Percentiles rank a stretch among this genome's conserved stretches.
Conservation (phyloP, 208 protist species). For the Wallacemonas sp. region DNA sequence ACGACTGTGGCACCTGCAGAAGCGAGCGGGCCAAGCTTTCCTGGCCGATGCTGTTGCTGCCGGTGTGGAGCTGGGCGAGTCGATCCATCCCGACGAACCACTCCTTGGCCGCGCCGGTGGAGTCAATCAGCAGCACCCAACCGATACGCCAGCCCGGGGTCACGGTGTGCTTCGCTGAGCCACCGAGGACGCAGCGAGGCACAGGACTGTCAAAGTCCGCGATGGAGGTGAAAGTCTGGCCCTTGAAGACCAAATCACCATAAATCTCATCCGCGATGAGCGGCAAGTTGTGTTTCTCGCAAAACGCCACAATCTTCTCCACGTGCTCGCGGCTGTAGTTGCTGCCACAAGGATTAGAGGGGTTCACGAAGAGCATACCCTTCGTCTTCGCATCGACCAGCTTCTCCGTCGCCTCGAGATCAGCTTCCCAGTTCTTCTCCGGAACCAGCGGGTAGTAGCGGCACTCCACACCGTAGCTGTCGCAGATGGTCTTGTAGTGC, state of each 20-base stretch:
- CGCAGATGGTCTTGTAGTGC: slow-evolving; percentile 80
- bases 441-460: slow-evolving; percentile 63
- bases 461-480: slow-evolving; percentile 48
- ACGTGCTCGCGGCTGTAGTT: slow-evolving; percentile 72
- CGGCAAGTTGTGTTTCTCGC: slow-evolving; percentile 67
- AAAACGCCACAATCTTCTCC: slow-evolving; percentile 44
- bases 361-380: slow-evolving; percentile 89
- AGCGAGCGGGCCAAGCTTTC: slow-evolving; percentile 56
- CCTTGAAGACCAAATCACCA: slow-evolving; percentile 78
- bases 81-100: slow-evolving; percentile 29
- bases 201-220: slow-evolving; percentile 55
- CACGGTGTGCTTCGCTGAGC: slow-evolving; percentile 83
- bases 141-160: slow-evolving; percentile 89
- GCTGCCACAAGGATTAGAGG: slow-evolving; percentile 91
- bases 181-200: slow-evolving; percentile 65
- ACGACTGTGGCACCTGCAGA: slow-evolving; percentile 37
- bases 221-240: slow-evolving; percentile 46
- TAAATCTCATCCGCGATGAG: slow-evolving; percentile 93
- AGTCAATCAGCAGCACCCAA: slow-evolving; percentile 71
- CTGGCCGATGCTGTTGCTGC: slow-evolving; percentile 81
- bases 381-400: slow-evolving; percentile 74
- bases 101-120: slow-evolving; percentile 12
- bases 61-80: slow-evolving; percentile 52
- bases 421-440: slow-evolving; percentile 86
- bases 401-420: slow-evolving; percentile 63